Conservation (phyloP, 148 eudicot genomes). For the Fallopia convolvulus region DNA sequence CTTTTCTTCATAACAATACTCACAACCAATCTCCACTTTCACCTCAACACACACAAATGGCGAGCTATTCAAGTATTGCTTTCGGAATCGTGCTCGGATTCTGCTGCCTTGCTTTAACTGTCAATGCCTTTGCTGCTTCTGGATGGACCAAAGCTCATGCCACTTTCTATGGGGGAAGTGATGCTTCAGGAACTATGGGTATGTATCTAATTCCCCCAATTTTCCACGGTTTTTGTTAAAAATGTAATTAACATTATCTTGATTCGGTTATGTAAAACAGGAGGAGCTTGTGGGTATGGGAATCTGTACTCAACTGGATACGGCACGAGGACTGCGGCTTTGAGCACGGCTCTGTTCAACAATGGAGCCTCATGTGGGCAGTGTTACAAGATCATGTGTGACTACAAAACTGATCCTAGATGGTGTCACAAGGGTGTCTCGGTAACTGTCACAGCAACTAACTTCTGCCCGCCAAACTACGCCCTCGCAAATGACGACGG, state of each 20-base stretch:
- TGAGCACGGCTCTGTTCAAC: slow-evolving; percentile 84
- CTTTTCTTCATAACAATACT: neutral
- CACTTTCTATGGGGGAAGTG: slow-evolving; percentile 74
- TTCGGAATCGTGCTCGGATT: slow-evolving; percentile 14
- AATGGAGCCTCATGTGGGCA: slow-evolving; percentile 77
- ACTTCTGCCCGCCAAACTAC: slow-evolving; percentile 87
- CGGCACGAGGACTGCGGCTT: slow-evolving; percentile 72
- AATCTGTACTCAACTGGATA: slow-evolving; percentile 60
- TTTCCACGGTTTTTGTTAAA: neutral
- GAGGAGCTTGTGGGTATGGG: slow-evolving; percentile 96
- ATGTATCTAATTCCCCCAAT: slow-evolving; percentile 2
- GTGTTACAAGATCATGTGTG: slow-evolving; percentile 74
- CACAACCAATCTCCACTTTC: slow-evolving; percentile 1
- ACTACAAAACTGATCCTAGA: slow-evolving; percentile 31
- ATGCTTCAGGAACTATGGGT: slow-evolving; percentile 90
- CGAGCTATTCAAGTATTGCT: neutral
- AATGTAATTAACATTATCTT: neutral
- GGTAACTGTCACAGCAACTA: slow-evolving; percentile 71
- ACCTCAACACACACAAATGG: slow-evolving; percentile 22
- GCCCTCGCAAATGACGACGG: slow-evolving; percentile 54
- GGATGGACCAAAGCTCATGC: slow-evolving; percentile 58
- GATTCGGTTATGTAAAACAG: slow-evolving; percentile 20
- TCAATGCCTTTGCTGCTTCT: slow-evolving; percentile 41
- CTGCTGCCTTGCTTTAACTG: slow-evolving; percentile 22
- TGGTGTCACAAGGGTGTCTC: slow-evolving; percentile 70